phyloP scores from a whole-genome alignment of 179 eudicot genomes.

The Silene vulgaris region DNA sequence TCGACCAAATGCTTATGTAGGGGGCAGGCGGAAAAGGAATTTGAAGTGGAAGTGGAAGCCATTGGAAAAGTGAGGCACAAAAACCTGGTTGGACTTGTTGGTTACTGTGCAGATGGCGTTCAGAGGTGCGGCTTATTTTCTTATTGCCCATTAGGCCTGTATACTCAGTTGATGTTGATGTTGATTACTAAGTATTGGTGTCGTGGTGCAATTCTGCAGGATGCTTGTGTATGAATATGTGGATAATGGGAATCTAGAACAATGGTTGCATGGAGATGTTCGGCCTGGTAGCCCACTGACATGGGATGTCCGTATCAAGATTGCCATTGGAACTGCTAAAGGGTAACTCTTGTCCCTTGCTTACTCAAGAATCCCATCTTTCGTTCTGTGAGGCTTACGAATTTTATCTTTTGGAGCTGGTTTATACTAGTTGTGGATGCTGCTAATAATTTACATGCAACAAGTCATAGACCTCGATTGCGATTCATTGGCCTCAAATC shows the following conservation, averaged over 20 bases:
- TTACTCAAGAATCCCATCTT: background rate
- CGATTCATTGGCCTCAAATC: background rate
- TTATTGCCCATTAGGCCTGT: background rate
- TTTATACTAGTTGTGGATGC: no score
- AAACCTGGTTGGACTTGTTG: conserved; percentile 79
- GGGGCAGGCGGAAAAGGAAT: conserved; percentile 96
- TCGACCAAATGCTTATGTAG: conserved; percentile 28
- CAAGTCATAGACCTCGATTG: background rate
- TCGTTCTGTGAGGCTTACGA: background rate
- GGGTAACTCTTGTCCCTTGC: conserved; percentile 42
- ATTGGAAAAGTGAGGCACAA: conserved; percentile 96
- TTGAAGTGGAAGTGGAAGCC: conserved; percentile 97
- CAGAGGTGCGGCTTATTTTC: conserved; percentile 43
- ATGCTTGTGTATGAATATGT: conserved; percentile 78
- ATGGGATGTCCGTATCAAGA: conserved; percentile 74
- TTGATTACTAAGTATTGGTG: conserved; percentile 15
- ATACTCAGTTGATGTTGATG: background rate
- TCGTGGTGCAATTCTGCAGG: conserved; percentile 36
- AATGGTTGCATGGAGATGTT: conserved; percentile 85
- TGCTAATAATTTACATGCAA: background rate
- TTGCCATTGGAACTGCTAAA: conserved; percentile 82
- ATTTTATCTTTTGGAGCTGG: background rate
- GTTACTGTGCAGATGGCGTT: conserved; percentile 86
- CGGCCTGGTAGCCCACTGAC: conserved; percentile 62
- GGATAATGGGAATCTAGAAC: conserved; percentile 86